phyloP scores from a whole-genome alignment of 345 rosid species.

The Kandelia obovata region DNA sequence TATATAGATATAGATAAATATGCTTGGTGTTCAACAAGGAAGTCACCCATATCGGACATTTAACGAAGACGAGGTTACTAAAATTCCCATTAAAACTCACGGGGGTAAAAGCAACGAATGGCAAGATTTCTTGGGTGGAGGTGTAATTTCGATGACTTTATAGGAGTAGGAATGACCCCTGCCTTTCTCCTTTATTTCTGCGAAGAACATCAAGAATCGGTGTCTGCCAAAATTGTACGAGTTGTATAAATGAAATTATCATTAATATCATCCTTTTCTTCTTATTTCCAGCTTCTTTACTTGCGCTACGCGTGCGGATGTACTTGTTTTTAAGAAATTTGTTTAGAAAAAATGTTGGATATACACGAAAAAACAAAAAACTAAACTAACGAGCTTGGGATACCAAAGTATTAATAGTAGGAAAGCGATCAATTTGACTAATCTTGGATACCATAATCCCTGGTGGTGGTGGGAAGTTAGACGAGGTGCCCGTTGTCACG shows the following conservation, averaged over 20 bases:
- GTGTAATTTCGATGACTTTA: neutral
- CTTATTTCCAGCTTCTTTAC: too few species aligned
- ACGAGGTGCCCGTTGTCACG: too few species aligned
- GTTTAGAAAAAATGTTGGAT: too few species aligned
- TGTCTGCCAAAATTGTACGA: neutral
- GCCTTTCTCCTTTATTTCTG: neutral
- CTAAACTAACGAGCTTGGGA: too few species aligned
- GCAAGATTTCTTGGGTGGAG: neutral
- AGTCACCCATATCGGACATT: neutral
- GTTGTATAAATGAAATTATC: neutral
- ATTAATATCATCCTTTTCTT: neutral
- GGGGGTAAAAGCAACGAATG: neutral
- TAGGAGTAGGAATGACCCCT: neutral
- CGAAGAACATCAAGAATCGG: neutral
- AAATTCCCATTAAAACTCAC: slow-evolving; percentile 33
- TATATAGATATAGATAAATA: too few species aligned
- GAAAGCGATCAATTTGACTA: too few species aligned
- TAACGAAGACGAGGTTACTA: neutral
- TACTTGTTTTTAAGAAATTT: neutral
- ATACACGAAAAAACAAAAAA: too few species aligned
- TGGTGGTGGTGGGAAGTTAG: too few species aligned
- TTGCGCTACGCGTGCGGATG: neutral
- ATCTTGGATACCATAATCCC: too few species aligned
- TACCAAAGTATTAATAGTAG: too few species aligned
- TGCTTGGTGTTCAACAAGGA: too few species aligned